Base-by-base conservation (phyloP, 768 basidiomycete genomes). In the Amanita fuliginea region DNA sequence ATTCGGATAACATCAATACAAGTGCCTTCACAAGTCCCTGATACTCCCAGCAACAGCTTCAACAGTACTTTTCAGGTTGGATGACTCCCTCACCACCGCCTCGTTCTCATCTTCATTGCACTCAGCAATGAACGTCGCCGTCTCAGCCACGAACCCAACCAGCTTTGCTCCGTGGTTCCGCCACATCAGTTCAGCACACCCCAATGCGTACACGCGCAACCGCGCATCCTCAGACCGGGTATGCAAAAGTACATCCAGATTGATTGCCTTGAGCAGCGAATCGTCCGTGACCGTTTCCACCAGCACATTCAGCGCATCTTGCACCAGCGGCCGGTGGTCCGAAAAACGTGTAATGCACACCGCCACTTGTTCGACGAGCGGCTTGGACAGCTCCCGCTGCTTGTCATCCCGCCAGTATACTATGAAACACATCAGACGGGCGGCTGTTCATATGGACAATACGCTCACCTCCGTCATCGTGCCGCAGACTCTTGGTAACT, bases 331-430 rank as follows among this genome's bases (percentile, higher is more conserved):
- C 22, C 47, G 47, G 13, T 48, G 39, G 6, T 48, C 47, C 1
- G 22, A 28, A 13, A 36, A 43, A 14, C 11, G 24, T n/a, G 26
- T n/a, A 35, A 72, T 61, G 44, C 73, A 73, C 9, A 78, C 66
- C 3, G 78, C 66, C 14, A 90, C 68, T 63, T 96, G 93, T 11
- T 74, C 68, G 4, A 86, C 70, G 26, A 93, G 55, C 1, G 76
- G 67, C 4, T 75, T 64, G 4, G 78, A 62, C 6, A 94, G 67
- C 47, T 78, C 75, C 6, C 78, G 73, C 19, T 90, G 62, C 55
- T 84, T 86, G 59, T 89, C 83, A 54, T 89, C 85, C 3, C 86
- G 80, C 94, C 94, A 97, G 74, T 88, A 96, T 8, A 72, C 93
- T 94, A 54, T n/a, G 51, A 18, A 19, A 43, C 42, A 37, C n/a